Evolutionary conservation across 805 yeast genomes (phyloP), one percentile per base, ranked within the genome.

Genomic region (Vanderwaltozyma tropicalis): DNA sequence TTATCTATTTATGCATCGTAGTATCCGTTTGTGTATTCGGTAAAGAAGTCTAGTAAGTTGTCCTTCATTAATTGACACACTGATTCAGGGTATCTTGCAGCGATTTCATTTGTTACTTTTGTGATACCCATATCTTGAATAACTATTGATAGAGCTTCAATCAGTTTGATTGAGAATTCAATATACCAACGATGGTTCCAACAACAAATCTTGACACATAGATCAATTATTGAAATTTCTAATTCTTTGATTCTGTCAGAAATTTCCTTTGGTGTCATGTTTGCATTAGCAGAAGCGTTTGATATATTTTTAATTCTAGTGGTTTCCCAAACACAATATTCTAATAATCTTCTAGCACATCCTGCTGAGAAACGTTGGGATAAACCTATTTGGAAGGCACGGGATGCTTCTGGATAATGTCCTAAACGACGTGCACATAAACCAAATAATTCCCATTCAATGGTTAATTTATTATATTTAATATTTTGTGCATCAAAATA

Each of bases 121-220:
- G 81, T 74, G 31, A 80, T 60, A 0, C 96, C 96, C 49, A 83
- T 86, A 50, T 79, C 80, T 29, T 74, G 75, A 18, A 85, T 77
- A 39, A 86, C 65, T 38, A 69, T 72, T 16, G 73, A 63, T 41
- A 87, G 61, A 0, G 76, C 63, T n/a, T 63, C 55, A n/a, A 78
- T 54, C 34, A 86, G 64, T 34, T 66, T 66, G 16, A 94, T 83
- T 8, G 94, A 78, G 54, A 87, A 89, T 47, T 89, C 96, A 45
- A 79, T 74, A 63, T 89, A 94, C 98, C 98, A 92, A 54, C 98
- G 75, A 60, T 88, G 96, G 55, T 86, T 82, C 96, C 97, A 94
- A n/a, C 92, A 94, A n/a, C 80, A 64, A 37, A 92, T 64, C 50
- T 81, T 82, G 26, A 88, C 84, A 40, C 78, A 62, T 17, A 80